Evolutionary conservation across 805 yeast genomes (phyloP).

Genomic region (Saccharomycopsis fibuligera): DNA sequence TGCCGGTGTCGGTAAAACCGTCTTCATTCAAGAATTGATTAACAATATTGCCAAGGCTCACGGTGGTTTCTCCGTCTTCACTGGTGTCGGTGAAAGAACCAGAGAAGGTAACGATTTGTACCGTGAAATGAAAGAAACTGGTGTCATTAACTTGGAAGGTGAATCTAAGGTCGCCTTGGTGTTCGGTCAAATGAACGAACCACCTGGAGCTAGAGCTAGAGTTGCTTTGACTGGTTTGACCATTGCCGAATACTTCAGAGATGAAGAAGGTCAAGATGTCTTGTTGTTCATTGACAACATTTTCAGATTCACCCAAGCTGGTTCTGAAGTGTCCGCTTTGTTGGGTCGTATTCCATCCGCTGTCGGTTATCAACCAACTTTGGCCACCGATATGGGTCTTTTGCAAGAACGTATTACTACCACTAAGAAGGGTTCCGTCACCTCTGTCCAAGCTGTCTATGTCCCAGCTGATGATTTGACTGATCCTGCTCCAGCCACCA

Average conservation of each 20-base stretch:
- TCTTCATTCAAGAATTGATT: slow-evolving; percentile 97
- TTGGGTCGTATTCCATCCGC: slow-evolving; percentile 99
- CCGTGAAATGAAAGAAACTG: slow-evolving; percentile 99
- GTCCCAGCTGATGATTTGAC: slow-evolving; percentile 99
- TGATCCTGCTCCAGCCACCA: slow-evolving; percentile 99
- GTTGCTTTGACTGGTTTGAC: slow-evolving; percentile 19
- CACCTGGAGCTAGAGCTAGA: slow-evolving; percentile 92
- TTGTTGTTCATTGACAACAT: slow-evolving; percentile 98
- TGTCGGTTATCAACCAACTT: slow-evolving; percentile 99
- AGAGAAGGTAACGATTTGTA: slow-evolving; percentile 99
- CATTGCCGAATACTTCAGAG: slow-evolving; percentile 90
- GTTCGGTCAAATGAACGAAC: slow-evolving; percentile 99
- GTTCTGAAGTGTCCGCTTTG: slow-evolving; percentile 99
- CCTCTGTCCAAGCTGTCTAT: slow-evolving; percentile 99
- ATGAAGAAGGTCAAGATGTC: slow-evolving; percentile 99
- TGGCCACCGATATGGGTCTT: slow-evolving; percentile 99
- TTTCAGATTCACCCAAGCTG: slow-evolving; percentile 99
- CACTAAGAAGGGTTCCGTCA: slow-evolving; percentile 99
- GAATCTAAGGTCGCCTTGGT: slow-evolving; percentile 99
- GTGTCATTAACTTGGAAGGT: slow-evolving; percentile 99
- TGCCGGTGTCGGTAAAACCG: slow-evolving; percentile 99
- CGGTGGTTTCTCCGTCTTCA: slow-evolving; percentile 32
- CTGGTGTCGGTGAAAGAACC: slow-evolving; percentile 99
- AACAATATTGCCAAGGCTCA: slow-evolving; percentile 99
- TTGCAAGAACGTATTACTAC: slow-evolving; percentile 99